Evolutionary conservation across 495 filamentous ascomycete species (phyloP).

Genomic region (Penicillium maclennaniae): DNA sequence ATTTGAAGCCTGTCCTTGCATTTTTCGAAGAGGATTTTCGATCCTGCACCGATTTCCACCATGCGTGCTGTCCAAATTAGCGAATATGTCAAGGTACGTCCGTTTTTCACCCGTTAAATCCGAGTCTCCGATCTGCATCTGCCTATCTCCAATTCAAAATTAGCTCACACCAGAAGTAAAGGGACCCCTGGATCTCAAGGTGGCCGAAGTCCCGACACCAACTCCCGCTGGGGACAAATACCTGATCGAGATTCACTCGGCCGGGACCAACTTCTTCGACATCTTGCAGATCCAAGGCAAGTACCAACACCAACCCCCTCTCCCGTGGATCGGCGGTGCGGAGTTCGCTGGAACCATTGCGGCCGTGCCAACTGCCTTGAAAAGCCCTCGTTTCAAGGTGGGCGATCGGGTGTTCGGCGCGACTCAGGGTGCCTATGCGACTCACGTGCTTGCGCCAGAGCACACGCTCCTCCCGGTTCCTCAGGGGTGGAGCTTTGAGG

Average conservation of each 20-base stretch:
- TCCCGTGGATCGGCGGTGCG: conserved; percentile 84
- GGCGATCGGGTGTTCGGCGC: conserved; percentile 87
- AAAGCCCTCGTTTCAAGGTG: conserved; percentile 55
- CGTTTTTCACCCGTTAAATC: too few relatives aligned
- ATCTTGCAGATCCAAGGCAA: conserved; percentile 82
- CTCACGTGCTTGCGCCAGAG: conserved; percentile 64
- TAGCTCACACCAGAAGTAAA: conserved; percentile 23
- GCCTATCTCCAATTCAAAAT: neutral
- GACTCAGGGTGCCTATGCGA: conserved; percentile 81
- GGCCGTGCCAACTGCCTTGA: conserved; percentile 52
- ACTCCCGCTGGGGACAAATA: conserved; percentile 68
- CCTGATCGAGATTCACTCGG: conserved; percentile 81
- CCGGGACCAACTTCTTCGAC: conserved; percentile 94
- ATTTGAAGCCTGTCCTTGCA: neutral
- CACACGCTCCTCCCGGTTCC: conserved; percentile 68
- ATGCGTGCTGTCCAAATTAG: conserved; percentile 86
- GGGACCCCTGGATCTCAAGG: conserved; percentile 75
- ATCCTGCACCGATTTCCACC: conserved; percentile 10
- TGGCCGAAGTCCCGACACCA: conserved; percentile 70
- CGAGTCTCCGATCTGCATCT: neutral
- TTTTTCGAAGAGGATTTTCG: neutral
- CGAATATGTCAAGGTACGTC: conserved; percentile 73
- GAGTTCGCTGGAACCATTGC: conserved; percentile 82
- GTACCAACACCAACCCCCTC: conserved; percentile 63
- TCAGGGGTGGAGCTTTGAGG: conserved; percentile 71